phyloP scores from a whole-genome alignment of 2,329 filamentous ascomycete genomes.

The Paramyrothecium roridum region DNA sequence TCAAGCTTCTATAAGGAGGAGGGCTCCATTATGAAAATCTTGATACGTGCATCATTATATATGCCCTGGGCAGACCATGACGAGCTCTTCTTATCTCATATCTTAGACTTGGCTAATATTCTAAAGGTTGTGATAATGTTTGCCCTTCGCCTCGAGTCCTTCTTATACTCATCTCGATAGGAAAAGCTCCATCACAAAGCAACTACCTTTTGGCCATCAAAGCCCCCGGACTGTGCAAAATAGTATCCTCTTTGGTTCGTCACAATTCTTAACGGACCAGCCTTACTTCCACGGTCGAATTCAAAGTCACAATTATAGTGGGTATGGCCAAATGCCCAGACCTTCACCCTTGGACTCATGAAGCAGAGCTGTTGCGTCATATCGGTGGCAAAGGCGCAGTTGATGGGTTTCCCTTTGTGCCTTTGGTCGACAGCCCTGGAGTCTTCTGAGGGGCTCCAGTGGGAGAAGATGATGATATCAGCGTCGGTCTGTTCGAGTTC shows the following conservation, averaged over 20 bases:
- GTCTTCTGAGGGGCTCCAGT: constrained; percentile 37
- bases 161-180: too few species aligned
- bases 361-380: constrained; percentile 32
- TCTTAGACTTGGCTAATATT: too few species aligned
- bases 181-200: too few species aligned
- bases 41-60: too few species aligned
- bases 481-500: constrained; percentile 18
- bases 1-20: too few species aligned
- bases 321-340: constrained; percentile 49
- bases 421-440: constrained; percentile 26
- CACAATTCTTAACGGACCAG: constrained; percentile 25
- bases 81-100: too few species aligned
- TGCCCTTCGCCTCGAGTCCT: too few species aligned
- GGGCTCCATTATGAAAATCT: too few species aligned
- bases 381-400: constrained; percentile 35
- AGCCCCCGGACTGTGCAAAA: constrained; percentile 34
- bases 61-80: too few species aligned
- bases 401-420: constrained; percentile 24
- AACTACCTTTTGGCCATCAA: too few species aligned
- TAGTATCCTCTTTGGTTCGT: constrained; percentile 39
- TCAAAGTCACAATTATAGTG: constrained; percentile 41
- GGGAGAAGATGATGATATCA: constrained; percentile 35
- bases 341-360: constrained; percentile 25
- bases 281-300: constrained; percentile 14
- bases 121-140: too few species aligned